Conservation (phyloP, 148 eudicot species). For the Fallopia convolvulus region DNA sequence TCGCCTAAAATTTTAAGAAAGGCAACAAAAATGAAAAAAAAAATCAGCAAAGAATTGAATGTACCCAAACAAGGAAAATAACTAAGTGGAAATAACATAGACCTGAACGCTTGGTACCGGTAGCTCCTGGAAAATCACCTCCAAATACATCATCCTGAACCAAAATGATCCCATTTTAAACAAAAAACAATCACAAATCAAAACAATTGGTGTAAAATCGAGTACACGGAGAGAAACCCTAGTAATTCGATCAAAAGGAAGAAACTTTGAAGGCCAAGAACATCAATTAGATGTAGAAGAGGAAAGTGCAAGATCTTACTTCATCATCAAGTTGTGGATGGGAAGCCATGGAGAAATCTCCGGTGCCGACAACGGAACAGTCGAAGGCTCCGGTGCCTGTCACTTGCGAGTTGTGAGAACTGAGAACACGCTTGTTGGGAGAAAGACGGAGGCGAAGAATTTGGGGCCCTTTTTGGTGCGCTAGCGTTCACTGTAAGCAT, state of each 20-base stretch:
- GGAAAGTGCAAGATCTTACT: neutral
- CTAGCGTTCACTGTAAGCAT: neutral
- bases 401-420: neutral
- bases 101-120: conserved; percentile 50
- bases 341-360: conserved; percentile 10
- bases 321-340: conserved; percentile 10
- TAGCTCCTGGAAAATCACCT: conserved; percentile 60
- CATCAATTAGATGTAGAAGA: neutral
- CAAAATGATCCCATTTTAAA: neutral
- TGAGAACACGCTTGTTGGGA: no score
- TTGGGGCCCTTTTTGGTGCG: neutral
- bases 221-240: neutral
- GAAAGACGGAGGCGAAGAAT: neutral
- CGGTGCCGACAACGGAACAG: conserved; percentile 9
- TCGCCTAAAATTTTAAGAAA: conserved; percentile 26
- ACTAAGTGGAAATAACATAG: neutral
- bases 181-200: neutral
- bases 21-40: neutral
- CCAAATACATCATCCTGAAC: conserved; percentile 92
- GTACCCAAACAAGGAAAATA: neutral
- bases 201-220: neutral
- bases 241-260: neutral
- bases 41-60: neutral
- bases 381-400: conserved; percentile 4
- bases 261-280: neutral